These are phyloP conservation scores for Tuber brumale DNA, from an alignment of 495 filamentous ascomycete species.

Conservation along the genomic window DNA sequence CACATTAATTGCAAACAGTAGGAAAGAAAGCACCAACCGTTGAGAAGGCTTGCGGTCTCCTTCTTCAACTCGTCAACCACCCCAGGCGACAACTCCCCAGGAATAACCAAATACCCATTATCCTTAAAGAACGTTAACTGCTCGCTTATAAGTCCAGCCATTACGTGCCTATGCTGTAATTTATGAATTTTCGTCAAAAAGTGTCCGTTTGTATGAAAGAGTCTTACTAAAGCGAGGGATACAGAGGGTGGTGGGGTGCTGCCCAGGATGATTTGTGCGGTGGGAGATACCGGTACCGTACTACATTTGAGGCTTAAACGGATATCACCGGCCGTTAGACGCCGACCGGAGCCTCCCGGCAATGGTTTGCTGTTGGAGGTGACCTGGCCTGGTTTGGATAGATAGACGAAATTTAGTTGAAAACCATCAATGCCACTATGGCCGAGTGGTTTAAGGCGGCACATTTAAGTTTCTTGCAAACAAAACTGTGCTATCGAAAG, in stretches of 20 bases:
- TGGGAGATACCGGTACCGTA: not conserved
- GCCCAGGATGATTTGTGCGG: not conserved
- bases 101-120: constrained; percentile 88
- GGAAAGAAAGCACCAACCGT: constrained; percentile 37
- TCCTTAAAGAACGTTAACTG: constrained; percentile 67
- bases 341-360: not conserved
- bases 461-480: constrained; percentile 43
- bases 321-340: not conserved
- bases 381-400: not conserved
- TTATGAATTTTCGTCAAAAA: not conserved
- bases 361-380: not conserved
- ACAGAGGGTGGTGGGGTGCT: not conserved
- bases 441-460: constrained; percentile 48
- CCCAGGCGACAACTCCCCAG: constrained; percentile 59
- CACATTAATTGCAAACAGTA: not conserved
- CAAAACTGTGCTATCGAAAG: constrained; percentile 44
- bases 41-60: constrained; percentile 68
- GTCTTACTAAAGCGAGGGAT: not conserved
- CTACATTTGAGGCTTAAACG: not conserved
- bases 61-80: constrained; percentile 62
- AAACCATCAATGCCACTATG: constrained; percentile 28
- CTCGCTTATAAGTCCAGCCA: constrained; percentile 56
- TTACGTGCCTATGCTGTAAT: not conserved
- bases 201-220: not conserved
- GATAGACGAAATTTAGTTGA: not conserved